A percentile compares a stretch with the other conserved stretches of the same genome.
These are phyloP conservation scores for Vanilla planifolia DNA, from an alignment of 106 monocot species.

Conservation along the genomic window DNA sequence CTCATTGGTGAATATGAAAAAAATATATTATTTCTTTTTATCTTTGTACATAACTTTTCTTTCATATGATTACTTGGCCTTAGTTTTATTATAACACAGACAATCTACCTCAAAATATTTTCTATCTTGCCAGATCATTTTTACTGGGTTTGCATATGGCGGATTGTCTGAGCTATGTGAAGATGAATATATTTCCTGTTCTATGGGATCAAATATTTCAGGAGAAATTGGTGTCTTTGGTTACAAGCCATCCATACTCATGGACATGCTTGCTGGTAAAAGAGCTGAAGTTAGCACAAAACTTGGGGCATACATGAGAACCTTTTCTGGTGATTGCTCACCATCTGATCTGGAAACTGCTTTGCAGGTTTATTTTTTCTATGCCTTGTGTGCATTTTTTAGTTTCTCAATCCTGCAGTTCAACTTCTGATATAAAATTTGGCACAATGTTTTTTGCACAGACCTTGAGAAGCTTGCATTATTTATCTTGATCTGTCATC, in stretches of 20 bases:
- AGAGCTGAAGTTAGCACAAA: slow-evolving; percentile 95
- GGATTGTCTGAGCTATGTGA: slow-evolving; percentile 93
- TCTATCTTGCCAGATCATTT: slow-evolving; percentile 63
- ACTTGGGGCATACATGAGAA: slow-evolving; percentile 93
- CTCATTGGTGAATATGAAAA: too few species aligned
- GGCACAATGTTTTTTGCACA: too few species aligned
- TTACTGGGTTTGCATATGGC: slow-evolving; percentile 97
- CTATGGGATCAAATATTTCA: slow-evolving; percentile 94
- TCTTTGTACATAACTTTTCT: too few species aligned
- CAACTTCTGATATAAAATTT: too few species aligned
- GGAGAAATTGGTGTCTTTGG: slow-evolving; percentile 98
- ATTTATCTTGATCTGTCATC: too few species aligned
- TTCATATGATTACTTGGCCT: too few species aligned
- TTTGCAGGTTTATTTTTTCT: slow-evolving; percentile 63
- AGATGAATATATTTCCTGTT: slow-evolving; percentile 94
- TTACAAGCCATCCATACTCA: slow-evolving; percentile 89
- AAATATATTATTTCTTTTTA: too few species aligned
- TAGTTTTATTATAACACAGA: too few species aligned
- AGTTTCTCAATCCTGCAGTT: too few species aligned
- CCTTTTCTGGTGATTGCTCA: slow-evolving; percentile 94
- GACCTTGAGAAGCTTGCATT: too few species aligned
- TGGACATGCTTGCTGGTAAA: slow-evolving; percentile 99
- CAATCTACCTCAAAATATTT: too few species aligned
- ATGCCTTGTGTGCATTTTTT: too few species aligned
- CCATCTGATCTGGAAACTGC: slow-evolving; percentile 98